Conservation (phyloP, 2,329 filamentous ascomycete species). For the Aspergillus transmontanensis region DNA sequence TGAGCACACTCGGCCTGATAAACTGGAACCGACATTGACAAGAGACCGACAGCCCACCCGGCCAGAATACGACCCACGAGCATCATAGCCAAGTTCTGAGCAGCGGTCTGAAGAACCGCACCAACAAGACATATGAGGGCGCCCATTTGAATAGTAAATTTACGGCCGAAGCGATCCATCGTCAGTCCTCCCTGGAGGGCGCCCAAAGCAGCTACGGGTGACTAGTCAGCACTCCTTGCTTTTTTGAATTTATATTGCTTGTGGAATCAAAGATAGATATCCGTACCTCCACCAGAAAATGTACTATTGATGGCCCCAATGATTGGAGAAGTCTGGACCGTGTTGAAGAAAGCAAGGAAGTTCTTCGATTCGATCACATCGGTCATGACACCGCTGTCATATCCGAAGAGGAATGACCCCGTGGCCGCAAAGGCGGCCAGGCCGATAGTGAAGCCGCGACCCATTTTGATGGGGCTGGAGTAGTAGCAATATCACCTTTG, state of each 20-base stretch:
- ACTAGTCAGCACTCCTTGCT: constrained; percentile 5
- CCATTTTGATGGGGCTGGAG: constrained; percentile 32
- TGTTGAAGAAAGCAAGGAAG: constrained; percentile 62
- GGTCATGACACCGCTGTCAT: constrained; percentile 41
- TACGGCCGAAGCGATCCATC: constrained; percentile 64
- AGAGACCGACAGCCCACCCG: constrained; percentile 51
- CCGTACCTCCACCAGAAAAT: constrained; percentile 58
- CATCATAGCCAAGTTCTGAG: constrained; percentile 60
- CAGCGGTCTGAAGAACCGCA: constrained; percentile 60
- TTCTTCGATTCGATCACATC: constrained; percentile 58
- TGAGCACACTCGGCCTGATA: constrained; percentile 67
- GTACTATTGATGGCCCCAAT: constrained; percentile 67
- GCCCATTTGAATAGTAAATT: constrained; percentile 62
- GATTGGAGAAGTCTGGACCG: constrained; percentile 51
- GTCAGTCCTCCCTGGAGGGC: constrained; percentile 58
- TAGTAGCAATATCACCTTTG: background rate
- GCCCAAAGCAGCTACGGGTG: constrained; percentile 48
- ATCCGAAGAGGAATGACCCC: constrained; percentile 43
- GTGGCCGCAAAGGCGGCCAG: constrained; percentile 47
- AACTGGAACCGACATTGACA: constrained; percentile 58
- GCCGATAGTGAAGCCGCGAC: constrained; percentile 42
- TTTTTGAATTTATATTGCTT: background rate
- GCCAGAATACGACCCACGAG: constrained; percentile 57
- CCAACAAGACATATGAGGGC: constrained; percentile 61
- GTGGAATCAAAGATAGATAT: background rate